Evolutionary conservation across 768 basidiomycete genomes (phyloP), one percentile per base, ranked within the genome.

Genomic region (Dioszegia crocea): DNA sequence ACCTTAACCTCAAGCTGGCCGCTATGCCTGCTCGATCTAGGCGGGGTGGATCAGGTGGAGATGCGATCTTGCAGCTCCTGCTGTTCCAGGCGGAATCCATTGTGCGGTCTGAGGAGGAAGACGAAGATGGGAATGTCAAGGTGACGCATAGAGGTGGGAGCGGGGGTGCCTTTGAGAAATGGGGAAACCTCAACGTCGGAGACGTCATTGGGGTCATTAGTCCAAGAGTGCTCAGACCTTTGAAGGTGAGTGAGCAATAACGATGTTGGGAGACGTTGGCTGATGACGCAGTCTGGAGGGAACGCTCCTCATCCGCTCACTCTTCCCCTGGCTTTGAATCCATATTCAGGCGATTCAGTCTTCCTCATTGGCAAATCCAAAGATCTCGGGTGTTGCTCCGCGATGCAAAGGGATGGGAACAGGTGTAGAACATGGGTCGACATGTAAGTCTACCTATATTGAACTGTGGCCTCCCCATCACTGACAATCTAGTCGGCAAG

Each of bases 151-250:
- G 81, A 63, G 94, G 96, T 0, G 94, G 94, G 2, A 91, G 90
- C 64, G 84, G 85, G 5, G 96, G 96, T 4, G 93, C 92, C 3
- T 98, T 89, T 70, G 96, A 98, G 75, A 80, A 83, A 49, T 76
- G 73, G 73, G 86, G 88, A 48, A 90, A 89, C 68, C 77, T 94
- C 55, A 85, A 84, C 59, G 88, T 91, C 64, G 96, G 96, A 1
- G 87, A 90, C 46, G 92, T 98, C 4, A 80, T 98, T 39, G 89
- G 91, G 1, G 81, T 99, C 40, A 79, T 98, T 19, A 96, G 94
- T 68, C 91, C 96, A 0, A 83, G 82, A 53, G 83, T 98, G 44
- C 78, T 96, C 57, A 89, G 89, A 68, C 92, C 92, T 11, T 87
- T 88, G 62, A 86, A 89, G 77, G 91, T 91, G 54, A 59, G 83